Evolutionary conservation across 164 flowering plant genomes (phyloP).

Genomic region (Annona cherimola): DNA sequence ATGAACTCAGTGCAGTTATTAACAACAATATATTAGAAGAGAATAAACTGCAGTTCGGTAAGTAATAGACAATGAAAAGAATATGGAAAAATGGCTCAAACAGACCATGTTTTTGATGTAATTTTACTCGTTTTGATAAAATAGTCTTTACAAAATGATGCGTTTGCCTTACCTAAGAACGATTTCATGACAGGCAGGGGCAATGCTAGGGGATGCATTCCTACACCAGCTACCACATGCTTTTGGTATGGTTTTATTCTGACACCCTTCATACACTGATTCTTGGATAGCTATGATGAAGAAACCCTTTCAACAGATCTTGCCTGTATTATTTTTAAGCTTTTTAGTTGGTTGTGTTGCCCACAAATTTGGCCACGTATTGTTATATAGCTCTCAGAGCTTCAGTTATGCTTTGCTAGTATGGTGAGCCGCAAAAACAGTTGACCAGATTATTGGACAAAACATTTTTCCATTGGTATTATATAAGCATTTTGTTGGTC

Average conservation of each 20-base stretch:
- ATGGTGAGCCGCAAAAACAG: neutral
- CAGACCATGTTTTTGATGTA: neutral
- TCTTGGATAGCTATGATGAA: neutral
- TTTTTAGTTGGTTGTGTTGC: neutral
- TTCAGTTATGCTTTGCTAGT: neutral
- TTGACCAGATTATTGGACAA: neutral
- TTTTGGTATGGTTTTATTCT: constrained; percentile 53
- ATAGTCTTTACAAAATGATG: neutral
- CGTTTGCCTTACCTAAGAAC: neutral
- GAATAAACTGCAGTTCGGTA: neutral
- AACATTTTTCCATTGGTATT: neutral
- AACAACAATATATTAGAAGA: neutral
- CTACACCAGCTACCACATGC: constrained; percentile 99
- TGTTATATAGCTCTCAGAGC: neutral
- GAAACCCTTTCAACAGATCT: neutral
- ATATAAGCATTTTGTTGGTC: neutral
- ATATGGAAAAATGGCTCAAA: neutral
- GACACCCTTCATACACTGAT: constrained; percentile 10
- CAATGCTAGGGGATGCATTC: constrained; percentile 98
- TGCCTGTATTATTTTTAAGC: neutral
- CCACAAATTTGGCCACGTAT: neutral
- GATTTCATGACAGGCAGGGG: constrained; percentile 75
- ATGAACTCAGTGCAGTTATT: too few relatives aligned
- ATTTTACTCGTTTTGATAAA: too few relatives aligned
- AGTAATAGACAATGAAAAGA: too few relatives aligned